Percentiles rank a stretch among this genome's conserved stretches.
These are phyloP conservation scores for Massospora cicadina DNA, from an alignment of 371 early-diverging fungal genomes.

Conservation along the genomic window DNA sequence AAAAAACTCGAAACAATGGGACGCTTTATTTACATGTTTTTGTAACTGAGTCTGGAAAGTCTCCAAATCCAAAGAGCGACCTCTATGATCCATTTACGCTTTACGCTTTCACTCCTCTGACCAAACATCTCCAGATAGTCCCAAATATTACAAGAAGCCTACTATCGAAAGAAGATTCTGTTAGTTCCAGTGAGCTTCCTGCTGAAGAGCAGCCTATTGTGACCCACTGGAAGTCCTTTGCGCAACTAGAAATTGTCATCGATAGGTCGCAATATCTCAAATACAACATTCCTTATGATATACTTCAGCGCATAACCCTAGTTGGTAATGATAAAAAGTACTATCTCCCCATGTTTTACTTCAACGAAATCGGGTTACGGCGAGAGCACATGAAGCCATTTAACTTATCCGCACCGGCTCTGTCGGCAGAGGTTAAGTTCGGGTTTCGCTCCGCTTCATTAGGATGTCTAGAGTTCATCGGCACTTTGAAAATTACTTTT, in stretches of 20 bases:
- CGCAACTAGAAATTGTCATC: conserved; percentile 11
- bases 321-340: not conserved
- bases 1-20: not conserved
- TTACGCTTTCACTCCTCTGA: not conserved
- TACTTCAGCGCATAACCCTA: not conserved
- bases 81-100: not conserved
- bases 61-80: not conserved
- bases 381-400: conserved; percentile 15
- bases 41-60: not conserved
- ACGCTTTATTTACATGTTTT: conserved; percentile 7
- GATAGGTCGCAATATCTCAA: conserved; percentile 12
- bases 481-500: not conserved
- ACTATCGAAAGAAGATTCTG: not conserved
- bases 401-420: not conserved
- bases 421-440: not conserved
- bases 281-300: conserved; percentile 11
- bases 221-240: conserved; percentile 6
- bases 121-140: not conserved
- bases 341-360: conserved; percentile 23
- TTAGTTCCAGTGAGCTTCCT: too few species aligned
- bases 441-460: conserved; percentile 14
- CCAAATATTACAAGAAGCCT: not conserved
- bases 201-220: not conserved
- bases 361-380: conserved; percentile 20
- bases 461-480: conserved; percentile 23